These are phyloP conservation scores for Penicillium arizonense DNA, from an alignment of 495 filamentous ascomycete genomes.

Conservation along the genomic window DNA sequence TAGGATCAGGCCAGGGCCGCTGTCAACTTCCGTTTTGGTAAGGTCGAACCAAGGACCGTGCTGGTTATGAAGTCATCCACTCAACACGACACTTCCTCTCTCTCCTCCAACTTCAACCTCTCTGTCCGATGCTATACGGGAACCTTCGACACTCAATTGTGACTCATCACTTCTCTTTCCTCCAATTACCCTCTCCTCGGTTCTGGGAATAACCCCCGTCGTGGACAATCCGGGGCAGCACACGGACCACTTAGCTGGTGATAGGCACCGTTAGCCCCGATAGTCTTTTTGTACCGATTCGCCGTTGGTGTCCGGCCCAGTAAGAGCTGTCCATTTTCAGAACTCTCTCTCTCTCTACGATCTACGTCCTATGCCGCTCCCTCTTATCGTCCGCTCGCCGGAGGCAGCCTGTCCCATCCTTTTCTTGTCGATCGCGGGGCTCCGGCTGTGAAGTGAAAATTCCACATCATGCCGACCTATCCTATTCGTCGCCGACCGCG, in stretches of 20 bases:
- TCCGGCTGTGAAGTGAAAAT: conserved; percentile 1
- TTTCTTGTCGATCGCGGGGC: conserved; percentile 15
- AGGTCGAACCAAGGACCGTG: conserved; percentile 11
- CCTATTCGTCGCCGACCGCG: conserved; percentile 47
- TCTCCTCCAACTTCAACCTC: not conserved
- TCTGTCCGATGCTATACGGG: too few relatives aligned
- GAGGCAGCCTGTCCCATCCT: conserved; percentile 13
- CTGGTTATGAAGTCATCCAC: conserved; percentile 23
- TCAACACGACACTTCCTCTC: not conserved
- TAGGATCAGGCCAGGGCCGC: conserved; percentile 4
- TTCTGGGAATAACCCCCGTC: not conserved
- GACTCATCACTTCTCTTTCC: not conserved
- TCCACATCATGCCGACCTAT: conserved; percentile 32
- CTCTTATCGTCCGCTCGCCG: conserved; percentile 15
- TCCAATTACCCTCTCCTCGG: not conserved
- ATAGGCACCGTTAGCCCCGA: conserved; percentile 1
- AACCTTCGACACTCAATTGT: too few relatives aligned
- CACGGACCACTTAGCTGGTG: conserved; percentile 4
- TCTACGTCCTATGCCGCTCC: conserved; percentile 19
- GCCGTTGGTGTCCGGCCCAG: conserved; percentile 1
- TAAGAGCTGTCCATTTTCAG: conserved; percentile 7
- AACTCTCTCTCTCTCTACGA: not conserved
- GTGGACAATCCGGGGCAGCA: conserved; percentile 6
- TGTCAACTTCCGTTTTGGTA: conserved; percentile 8
- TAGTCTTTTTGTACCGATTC: conserved; percentile 1